Base-by-base conservation (phyloP, 2,329 filamentous ascomycete species). In the Colletotrichum sp. region DNA sequence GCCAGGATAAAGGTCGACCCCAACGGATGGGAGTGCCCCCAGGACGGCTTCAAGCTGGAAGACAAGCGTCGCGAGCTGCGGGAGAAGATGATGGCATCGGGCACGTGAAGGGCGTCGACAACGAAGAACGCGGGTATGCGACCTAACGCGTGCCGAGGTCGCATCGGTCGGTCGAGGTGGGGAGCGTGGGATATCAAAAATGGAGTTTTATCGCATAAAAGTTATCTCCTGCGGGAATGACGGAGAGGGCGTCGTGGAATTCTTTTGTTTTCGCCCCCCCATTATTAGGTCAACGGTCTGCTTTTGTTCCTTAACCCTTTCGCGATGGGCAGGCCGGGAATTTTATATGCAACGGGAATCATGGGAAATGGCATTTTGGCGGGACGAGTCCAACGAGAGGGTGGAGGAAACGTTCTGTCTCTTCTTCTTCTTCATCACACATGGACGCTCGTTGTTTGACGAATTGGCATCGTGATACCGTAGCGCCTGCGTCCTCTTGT, bases 21-120 rank as follows among this genome's bases (percentile, higher is more conserved):
- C 66, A 75, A 84, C 52, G 85, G 84, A 26, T 91, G 85, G 78
- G 83, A 85, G 61, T 92, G 90, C 80, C 82, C 83, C 13, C 58
- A 62, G 28, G 75, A 77, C 36, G 61, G 70, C 56, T 58, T 56
- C 77, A 77, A 78, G 62, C 70, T 70, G 55, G 77, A 78, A 56
- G 70, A 72, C 38, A 78, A 61, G 52, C 77, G 77, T 52, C 77
- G 77, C 30, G 77, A 78, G 55, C 73, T 75, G 24, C 77, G 77
- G n/a, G 71, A 78, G 66, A 77, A 75, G 65, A 52, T 61, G 9
- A 58, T 28, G 55, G 55, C 21, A 24, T 21, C 18, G 61, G 28
- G 24, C 18, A 70, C 21, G 28, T 61, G 16, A 66, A 38, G 24
- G 24, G 24, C 8, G 21, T 36, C 32, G 43, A 48, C 43, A 21